These are phyloP conservation scores for Phytophthora podocarpi DNA, from an alignment of 352 stramenopile species.

Conservation along the genomic window DNA sequence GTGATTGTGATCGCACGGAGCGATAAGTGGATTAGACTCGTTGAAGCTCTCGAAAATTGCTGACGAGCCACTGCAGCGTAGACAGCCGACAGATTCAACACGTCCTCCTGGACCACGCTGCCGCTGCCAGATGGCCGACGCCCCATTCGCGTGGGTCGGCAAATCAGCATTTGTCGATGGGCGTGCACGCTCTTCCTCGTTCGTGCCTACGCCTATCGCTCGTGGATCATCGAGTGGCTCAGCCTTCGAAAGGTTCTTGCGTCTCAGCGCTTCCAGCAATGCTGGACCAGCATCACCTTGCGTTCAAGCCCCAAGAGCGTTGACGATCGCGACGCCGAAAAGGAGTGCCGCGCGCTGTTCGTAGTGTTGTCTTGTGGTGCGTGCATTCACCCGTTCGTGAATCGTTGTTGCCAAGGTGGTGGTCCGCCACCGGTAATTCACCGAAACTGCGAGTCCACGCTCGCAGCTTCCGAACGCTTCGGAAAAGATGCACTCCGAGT, in stretches of 20 bases:
- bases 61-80: conserved; percentile 5
- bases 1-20: neutral
- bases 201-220: conserved; percentile 28
- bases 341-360: conserved; percentile 2
- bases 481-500: neutral
- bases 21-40: neutral
- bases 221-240: neutral
- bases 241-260: conserved; percentile 12
- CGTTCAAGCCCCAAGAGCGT: neutral
- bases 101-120: neutral
- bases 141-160: neutral
- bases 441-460: neutral
- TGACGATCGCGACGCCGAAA: neutral
- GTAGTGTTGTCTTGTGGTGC: conserved; percentile 6
- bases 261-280: conserved; percentile 1
- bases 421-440: conserved; percentile 2
- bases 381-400: conserved; percentile 14
- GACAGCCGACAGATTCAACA: conserved; percentile 16
- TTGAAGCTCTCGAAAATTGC: conserved; percentile 11
- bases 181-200: conserved; percentile 15
- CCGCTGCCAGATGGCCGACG: conserved; percentile 10
- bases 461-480: conserved; percentile 8
- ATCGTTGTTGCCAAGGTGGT: conserved; percentile 11
- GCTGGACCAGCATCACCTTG: too few species aligned
- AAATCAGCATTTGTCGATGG: conserved; percentile 19